Base-by-base conservation (phyloP, 1,284 basidiomycete species). In the Ceratobasidium sp. region DNA sequence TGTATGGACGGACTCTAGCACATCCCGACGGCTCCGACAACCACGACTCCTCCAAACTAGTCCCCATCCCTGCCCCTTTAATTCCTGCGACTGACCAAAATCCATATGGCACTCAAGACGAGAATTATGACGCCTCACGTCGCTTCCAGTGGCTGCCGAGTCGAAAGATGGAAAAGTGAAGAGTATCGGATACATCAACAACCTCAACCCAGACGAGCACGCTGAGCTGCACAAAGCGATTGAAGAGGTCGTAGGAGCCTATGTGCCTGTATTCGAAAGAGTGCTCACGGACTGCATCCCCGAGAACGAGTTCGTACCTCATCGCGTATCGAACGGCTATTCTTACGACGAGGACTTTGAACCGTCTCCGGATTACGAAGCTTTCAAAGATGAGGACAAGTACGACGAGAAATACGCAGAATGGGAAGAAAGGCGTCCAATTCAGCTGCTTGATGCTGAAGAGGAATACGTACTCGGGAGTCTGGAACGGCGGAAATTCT, bases 141-240 rank as follows among this genome's bases (percentile, higher is more conserved):
- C 71, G 73, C 19, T 82, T 81, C 67, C 79, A 80, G 33, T 87
- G 86, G 86, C 78, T 86, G 1, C 84, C 84, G 0, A 81, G 33
- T 29, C 63, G 19, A 63, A 74, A 3, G 57, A 75, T 24, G 81
- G 79, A 6, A 72, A 66, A 19, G 78, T 77, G 33, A 75, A 77
- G 22, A 65, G 69, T 4, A 53, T 78, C 4, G 63, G 75, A 0
- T 84, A 83, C 75, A 82, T 83, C 78, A 84, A 84, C 78, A 83
- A 84, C 75, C 76, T 83, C 1, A 77, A 82, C 62, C 81, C 81
- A 1, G 64, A 75, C 9, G 6, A 69, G 36, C 65, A 77, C n/a
- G 54, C 51, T 0, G 56, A 64, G 6, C 62, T 81, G 22, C 78
- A 81, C 73, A 59, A 41, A 11, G 67, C 75, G 15, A 75, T 82